Evolutionary conservation across 768 basidiomycete genomes (phyloP).

Genomic region (Boletus fagicola): DNA sequence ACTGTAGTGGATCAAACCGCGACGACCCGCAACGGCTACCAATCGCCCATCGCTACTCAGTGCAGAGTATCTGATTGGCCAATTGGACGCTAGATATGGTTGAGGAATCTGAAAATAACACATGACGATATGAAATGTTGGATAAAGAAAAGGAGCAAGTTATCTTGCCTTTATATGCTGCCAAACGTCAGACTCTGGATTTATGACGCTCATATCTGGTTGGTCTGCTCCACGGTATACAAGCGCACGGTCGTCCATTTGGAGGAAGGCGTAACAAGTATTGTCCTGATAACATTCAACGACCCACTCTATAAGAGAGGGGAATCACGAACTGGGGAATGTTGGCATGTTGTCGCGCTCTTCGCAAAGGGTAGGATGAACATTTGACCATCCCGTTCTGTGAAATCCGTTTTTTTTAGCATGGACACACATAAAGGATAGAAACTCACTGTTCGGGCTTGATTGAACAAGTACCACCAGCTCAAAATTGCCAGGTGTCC

Average conservation of each 20-base stretch:
- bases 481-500: slow-evolving; percentile 92
- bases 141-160: slow-evolving; percentile 1
- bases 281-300: slow-evolving; percentile 66
- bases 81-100: slow-evolving; percentile 83
- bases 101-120: slow-evolving; percentile 69
- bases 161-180: slow-evolving; percentile 81
- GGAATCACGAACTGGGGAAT: slow-evolving; percentile 68
- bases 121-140: not conserved
- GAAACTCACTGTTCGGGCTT: slow-evolving; percentile 46
- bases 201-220: slow-evolving; percentile 97
- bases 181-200: slow-evolving; percentile 98
- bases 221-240: slow-evolving; percentile 97
- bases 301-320: not conserved
- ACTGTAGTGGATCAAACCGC: slow-evolving; percentile 92
- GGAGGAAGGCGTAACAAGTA: slow-evolving; percentile 91
- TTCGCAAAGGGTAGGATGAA: slow-evolving; percentile 92
- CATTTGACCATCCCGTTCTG: slow-evolving; percentile 67
- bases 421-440: not conserved
- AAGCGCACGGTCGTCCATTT: slow-evolving; percentile 91
- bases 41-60: slow-evolving; percentile 88
- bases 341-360: slow-evolving; percentile 88
- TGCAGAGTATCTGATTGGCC: slow-evolving; percentile 92
- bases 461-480: slow-evolving; percentile 69
- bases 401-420: slow-evolving; percentile 2
- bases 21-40: slow-evolving; percentile 87